Base-by-base conservation (phyloP, 1,284 basidiomycete species). In the Agroathelia rolfsii region DNA sequence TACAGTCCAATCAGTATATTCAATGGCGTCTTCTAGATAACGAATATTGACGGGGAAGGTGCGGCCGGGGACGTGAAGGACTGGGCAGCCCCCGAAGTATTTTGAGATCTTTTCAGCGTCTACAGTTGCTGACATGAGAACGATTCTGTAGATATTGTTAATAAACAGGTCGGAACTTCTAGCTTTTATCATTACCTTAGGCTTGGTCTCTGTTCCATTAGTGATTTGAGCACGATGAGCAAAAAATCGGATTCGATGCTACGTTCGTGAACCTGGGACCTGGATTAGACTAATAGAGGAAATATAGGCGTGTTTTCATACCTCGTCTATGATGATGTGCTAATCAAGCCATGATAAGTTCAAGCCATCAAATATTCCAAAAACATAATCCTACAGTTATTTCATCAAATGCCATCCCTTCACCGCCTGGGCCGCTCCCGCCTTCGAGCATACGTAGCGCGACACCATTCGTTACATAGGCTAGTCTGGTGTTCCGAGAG, bases 211-310 rank as follows among this genome's bases (percentile, higher is more conserved):
- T 83, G 75, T 34, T 72, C 59, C 28, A 97, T 56, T 13, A 98
- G 61, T n/a, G 86, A 82, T 58, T 92, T 93, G 36, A 99, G 67
- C 6, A 97, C 89, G 48, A 98, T 92, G 14, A 99, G 66, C 17
- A 99, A 67, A 60, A 98, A 99, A 56, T 98, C 95, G 0, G 89
- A 93, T 53, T 99, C 94, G 45, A 99, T 97, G 3, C 83, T 89
- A 9, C 95, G 79, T 59, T 98, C 95, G 51, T 98, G 89, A 31
- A 88, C 70, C 62, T 66, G 32, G 4, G 16, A 26, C 13, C 24
- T 24, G 34, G 26, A 25, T 10, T 18, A 32, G 6, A 31, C 6
- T 45, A 41, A 42, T 42, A 24, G 15, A 31, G 7, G 12, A 11
- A 14, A 32, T 26, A 21, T 13, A 30, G 18, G 28, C 27, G 30